Conservation (phyloP, 2,329 filamentous ascomycete genomes). For the Microsporum canis region DNA sequence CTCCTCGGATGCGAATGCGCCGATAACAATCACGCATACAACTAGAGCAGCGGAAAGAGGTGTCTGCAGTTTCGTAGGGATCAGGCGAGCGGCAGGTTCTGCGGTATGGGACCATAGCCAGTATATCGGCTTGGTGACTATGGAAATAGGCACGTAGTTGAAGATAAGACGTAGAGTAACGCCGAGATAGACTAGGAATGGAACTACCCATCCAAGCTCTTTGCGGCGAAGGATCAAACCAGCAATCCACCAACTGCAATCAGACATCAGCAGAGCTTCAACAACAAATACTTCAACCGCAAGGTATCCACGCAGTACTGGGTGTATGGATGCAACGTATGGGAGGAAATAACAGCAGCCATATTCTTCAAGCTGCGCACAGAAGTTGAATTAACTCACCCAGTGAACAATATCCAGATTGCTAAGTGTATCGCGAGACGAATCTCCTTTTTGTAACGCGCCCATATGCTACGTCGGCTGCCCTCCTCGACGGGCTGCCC, state of each 20-base stretch:
- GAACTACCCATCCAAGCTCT: slow-evolving; percentile 69
- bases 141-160: slow-evolving; percentile 57
- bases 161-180: slow-evolving; percentile 64
- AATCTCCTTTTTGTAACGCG: slow-evolving; percentile 15
- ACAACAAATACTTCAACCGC: background rate
- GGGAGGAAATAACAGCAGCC: background rate
- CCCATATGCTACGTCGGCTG: background rate
- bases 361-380: background rate
- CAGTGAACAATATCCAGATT: slow-evolving; percentile 43
- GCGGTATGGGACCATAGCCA: slow-evolving; percentile 57
- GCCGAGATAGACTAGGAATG: slow-evolving; percentile 68
- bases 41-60: slow-evolving; percentile 52
- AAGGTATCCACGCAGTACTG: background rate
- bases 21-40: slow-evolving; percentile 64
- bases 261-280: background rate
- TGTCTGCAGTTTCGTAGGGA: slow-evolving; percentile 56
- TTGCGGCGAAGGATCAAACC: slow-evolving; percentile 59
- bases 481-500: background rate
- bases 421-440: slow-evolving; percentile 36
- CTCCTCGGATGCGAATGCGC: slow-evolving; percentile 62
- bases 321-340: background rate
- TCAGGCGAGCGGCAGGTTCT: slow-evolving; percentile 45
- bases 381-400: slow-evolving; percentile 31
- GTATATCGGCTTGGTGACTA: slow-evolving; percentile 55
- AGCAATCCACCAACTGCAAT: slow-evolving; percentile 60